phyloP scores from a whole-genome alignment of 495 filamentous ascomycete species.

The Podospora conica region DNA sequence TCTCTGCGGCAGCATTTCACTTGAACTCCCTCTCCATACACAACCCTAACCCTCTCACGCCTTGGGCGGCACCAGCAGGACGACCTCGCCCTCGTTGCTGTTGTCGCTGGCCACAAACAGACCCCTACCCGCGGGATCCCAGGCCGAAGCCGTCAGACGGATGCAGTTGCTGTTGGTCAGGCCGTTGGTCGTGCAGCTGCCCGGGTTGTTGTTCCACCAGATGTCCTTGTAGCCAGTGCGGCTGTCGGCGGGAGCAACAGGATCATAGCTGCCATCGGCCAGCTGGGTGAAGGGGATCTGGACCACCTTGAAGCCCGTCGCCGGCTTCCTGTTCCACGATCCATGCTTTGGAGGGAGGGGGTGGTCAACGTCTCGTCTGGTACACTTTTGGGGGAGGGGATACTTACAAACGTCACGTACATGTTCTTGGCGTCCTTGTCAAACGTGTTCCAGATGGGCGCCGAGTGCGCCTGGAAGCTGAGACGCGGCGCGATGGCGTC shows the following conservation, averaged over 20 bases:
- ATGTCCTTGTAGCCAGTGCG: constrained; percentile 34
- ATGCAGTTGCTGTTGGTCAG: constrained; percentile 35
- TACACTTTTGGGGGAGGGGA: not conserved
- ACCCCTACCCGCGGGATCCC: constrained; percentile 35
- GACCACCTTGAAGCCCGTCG: constrained; percentile 37
- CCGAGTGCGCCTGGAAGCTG: constrained; percentile 52
- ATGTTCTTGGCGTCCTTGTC: constrained; percentile 44
- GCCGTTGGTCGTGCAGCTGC: constrained; percentile 34
- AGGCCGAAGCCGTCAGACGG: constrained; percentile 28
- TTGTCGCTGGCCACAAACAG: constrained; percentile 40
- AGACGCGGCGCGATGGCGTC: constrained; percentile 42
- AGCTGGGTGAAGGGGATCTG: constrained; percentile 34
- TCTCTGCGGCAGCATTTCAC: not conserved
- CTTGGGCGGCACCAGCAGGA: constrained; percentile 24
- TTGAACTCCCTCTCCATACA: not conserved
- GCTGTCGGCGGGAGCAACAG: constrained; percentile 32
- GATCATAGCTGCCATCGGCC: constrained; percentile 31
- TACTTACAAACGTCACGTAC: constrained; percentile 45
- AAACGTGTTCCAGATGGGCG: constrained; percentile 49
- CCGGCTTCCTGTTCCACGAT: constrained; percentile 45
- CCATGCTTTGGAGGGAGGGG: constrained; percentile 33
- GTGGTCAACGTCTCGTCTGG: not conserved
- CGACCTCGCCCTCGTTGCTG: constrained; percentile 39
- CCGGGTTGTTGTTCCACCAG: constrained; percentile 28
- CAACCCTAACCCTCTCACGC: not conserved